Base-by-base conservation (phyloP, 2,329 filamentous ascomycete genomes). In the Fusarium sp. region DNA sequence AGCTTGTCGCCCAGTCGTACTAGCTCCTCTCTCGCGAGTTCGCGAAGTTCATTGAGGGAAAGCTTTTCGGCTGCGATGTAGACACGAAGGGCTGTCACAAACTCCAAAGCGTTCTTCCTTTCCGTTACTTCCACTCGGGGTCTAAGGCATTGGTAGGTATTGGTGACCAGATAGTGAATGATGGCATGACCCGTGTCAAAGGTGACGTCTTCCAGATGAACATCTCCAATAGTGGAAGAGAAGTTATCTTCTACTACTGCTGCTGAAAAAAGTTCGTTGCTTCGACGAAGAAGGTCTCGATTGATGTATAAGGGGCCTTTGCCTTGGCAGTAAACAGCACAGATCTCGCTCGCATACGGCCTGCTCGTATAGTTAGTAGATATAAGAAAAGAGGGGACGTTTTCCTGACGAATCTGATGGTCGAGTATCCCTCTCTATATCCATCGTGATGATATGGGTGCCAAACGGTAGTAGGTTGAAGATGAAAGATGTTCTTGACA, bases 111-210 rank as follows among this genome's bases (percentile, higher is more conserved):
- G 9, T 21, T 7, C 6, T 5, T 42, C 19, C 19, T 17, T 2
- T 26, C 3, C 12, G 4, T 1, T 3, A 4, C 12, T 2, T 11
- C 3, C 2, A 19, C 26, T 1, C 4, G 2, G 1, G 34, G 39
- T 2, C 12, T 19, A 2, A 67, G 53, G 20, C 14, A 53, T 14
- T 62, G 50, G 14, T 67, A 67, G 4, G 17, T 44, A 1, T 42
- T 44, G 0, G 62, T 56, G 3, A 21, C 5, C 3, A 67, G 20
- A 14, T 52, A 67, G 21, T 63, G 62, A 6, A 66, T 28, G 7
- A 67, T 19, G 2, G 59, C 62, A 23, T 63, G 64, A 4, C 64
- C 62, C 1, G 7, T n/a, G 0, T 32, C 7, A 7, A n/a, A 8
- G 2, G 19, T 17, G 6, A 45, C 26, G 1, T 51, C 19, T 3